These are phyloP conservation scores for Tetraselmis chui DNA, from an alignment of 139 green algal genomes.

Conservation along the genomic window DNA sequence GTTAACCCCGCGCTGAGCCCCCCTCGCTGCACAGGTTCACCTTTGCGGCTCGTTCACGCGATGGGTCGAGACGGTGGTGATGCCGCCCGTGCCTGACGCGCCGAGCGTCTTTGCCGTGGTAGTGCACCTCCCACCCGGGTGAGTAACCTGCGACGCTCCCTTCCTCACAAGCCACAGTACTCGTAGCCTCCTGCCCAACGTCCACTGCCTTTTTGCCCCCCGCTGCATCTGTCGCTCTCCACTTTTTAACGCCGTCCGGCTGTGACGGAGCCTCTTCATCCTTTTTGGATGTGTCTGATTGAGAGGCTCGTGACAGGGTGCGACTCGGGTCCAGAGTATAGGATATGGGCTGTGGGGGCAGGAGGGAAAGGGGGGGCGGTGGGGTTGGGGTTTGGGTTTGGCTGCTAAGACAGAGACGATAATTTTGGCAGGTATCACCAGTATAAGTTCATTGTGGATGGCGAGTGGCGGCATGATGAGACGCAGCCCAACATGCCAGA, in stretches of 20 bases:
- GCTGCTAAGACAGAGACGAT: no score
- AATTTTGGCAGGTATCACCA: constrained; percentile 91
- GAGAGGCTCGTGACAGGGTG: no score
- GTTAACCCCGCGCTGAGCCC: not conserved
- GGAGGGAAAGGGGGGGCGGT: no score
- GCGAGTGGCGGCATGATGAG: constrained; percentile 91
- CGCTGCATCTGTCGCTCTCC: not conserved
- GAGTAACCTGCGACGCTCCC: no score
- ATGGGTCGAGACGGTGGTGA: constrained; percentile 93
- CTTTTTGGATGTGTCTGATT: no score
- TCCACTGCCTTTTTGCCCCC: not conserved
- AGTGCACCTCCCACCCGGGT: constrained; percentile 86
- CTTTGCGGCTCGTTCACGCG: constrained; percentile 92
- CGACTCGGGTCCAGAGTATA: no score
- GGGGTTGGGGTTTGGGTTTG: no score
- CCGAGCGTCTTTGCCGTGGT: constrained; percentile 74
- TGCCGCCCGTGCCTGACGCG: constrained; percentile 61
- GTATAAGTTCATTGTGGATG: constrained; percentile 98
- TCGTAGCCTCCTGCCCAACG: no score
- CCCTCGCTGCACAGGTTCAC: constrained; percentile 65
- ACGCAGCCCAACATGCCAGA: constrained; percentile 94
- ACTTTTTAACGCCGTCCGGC: no score
- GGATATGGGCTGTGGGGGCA: no score
- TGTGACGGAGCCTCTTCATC: no score
- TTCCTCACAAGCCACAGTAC: no score